A percentile compares a stretch with the other conserved stretches of the same genome.
These are phyloP conservation scores for Carallia brachiata DNA, from an alignment of 345 rosid genomes.

Conservation along the genomic window DNA sequence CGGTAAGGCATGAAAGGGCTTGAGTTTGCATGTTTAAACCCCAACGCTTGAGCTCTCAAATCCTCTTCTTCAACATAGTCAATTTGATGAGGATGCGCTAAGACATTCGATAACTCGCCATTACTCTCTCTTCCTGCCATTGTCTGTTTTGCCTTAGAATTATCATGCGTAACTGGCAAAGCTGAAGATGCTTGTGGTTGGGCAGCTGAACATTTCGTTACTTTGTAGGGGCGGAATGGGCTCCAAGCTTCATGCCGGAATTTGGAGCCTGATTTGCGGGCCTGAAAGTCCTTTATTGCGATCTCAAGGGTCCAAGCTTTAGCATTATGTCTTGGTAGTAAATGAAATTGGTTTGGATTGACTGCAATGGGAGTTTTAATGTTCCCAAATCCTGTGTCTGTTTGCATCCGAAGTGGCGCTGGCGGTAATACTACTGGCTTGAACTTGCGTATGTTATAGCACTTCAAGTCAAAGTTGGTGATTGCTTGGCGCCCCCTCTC, in stretches of 20 bases:
- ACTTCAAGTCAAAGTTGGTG: slow-evolving; percentile 23
- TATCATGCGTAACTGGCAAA: too few species aligned
- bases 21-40: not conserved
- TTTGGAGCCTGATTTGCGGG: not conserved
- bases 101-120: too few species aligned
- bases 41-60: not conserved
- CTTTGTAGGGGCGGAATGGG: not conserved
- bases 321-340: too few species aligned
- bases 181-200: too few species aligned
- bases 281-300: not conserved
- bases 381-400: too few species aligned
- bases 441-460: slow-evolving; percentile 16
- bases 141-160: too few species aligned
- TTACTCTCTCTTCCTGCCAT: too few species aligned
- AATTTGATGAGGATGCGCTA: not conserved
- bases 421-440: too few species aligned
- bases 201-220: too few species aligned
- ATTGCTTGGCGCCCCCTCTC: slow-evolving; percentile 20
- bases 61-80: not conserved
- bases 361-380: not conserved
- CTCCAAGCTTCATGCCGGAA: slow-evolving; percentile 2
- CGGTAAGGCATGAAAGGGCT: slow-evolving; percentile 4
- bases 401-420: too few species aligned
- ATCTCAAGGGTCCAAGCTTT: too few species aligned
- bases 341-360: not conserved